phyloP scores from a whole-genome alignment of 805 yeast genomes.

The Cyberlindnera saturnus region DNA sequence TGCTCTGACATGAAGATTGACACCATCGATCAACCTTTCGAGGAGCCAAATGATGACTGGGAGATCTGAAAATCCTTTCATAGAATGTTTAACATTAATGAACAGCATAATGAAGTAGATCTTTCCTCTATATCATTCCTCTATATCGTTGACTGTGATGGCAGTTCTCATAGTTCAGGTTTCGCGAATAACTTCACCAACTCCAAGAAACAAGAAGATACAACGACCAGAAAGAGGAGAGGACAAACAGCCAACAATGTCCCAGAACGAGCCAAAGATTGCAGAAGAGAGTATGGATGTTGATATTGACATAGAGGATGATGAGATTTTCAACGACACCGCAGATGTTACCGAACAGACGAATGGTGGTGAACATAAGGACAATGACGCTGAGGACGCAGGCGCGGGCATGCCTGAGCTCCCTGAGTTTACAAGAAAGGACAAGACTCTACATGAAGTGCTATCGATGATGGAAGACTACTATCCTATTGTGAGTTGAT shows the following conservation, averaged over 20 bases:
- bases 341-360: constrained; percentile 8
- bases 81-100: background rate
- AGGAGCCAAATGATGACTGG: constrained; percentile 42
- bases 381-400: constrained; percentile 7
- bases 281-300: constrained; percentile 13
- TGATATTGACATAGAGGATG: constrained; percentile 19
- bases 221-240: background rate
- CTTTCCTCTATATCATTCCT: too few species aligned
- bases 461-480: constrained; percentile 87
- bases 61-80: constrained; percentile 11
- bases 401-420: constrained; percentile 30
- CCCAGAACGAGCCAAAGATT: background rate
- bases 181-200: too few species aligned
- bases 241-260: background rate
- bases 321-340: constrained; percentile 21
- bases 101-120: background rate
- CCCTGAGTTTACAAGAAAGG: constrained; percentile 70
- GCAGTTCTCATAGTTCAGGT: too few species aligned
- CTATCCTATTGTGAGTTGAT: constrained; percentile 56
- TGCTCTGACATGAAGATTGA: constrained; percentile 74
- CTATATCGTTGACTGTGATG: too few species aligned
- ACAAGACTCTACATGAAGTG: constrained; percentile 78
- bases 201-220: too few species aligned
- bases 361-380: constrained; percentile 4
- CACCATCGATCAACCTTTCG: constrained; percentile 59